These are phyloP conservation scores for Curvularia eragrostidis DNA, from an alignment of 2,329 filamentous ascomycete species.

Conservation along the genomic window DNA sequence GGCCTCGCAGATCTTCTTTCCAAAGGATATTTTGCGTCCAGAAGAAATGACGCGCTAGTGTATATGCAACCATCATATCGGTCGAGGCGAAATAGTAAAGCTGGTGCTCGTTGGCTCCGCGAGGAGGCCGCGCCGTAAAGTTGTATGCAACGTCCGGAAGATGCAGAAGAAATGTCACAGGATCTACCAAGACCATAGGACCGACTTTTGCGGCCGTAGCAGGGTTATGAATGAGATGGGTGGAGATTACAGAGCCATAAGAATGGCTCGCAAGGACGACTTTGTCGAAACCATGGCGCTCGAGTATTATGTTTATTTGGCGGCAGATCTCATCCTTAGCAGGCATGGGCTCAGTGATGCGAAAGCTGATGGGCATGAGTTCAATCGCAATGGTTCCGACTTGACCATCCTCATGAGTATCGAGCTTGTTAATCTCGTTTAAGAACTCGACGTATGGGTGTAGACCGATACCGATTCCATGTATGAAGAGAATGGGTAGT, in stretches of 20 bases:
- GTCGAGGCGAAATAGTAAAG: constrained; percentile 74
- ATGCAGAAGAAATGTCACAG: constrained; percentile 71
- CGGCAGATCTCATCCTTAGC: constrained; percentile 60
- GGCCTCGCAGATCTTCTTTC: constrained; percentile 66
- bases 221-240: constrained; percentile 64
- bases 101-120: constrained; percentile 70
- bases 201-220: constrained; percentile 56
- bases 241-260: constrained; percentile 69
- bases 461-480: constrained; percentile 74
- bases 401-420: constrained; percentile 50
- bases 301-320: constrained; percentile 65
- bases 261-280: constrained; percentile 68
- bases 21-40: constrained; percentile 75
- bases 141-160: constrained; percentile 75
- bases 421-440: constrained; percentile 55
- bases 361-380: constrained; percentile 69
- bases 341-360: constrained; percentile 64
- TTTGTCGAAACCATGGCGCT: constrained; percentile 62
- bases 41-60: constrained; percentile 71
- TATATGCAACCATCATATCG: constrained; percentile 71
- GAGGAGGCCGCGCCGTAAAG: constrained; percentile 55
- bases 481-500: constrained; percentile 70
- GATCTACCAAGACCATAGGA: constrained; percentile 64
- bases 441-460: constrained; percentile 68
- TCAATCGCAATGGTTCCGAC: constrained; percentile 71